Percentiles rank a stretch among this genome's conserved stretches.
Evolutionary conservation across 1,139 yeast genomes (phyloP).

Genomic region (Candida tetrigidarum): DNA sequence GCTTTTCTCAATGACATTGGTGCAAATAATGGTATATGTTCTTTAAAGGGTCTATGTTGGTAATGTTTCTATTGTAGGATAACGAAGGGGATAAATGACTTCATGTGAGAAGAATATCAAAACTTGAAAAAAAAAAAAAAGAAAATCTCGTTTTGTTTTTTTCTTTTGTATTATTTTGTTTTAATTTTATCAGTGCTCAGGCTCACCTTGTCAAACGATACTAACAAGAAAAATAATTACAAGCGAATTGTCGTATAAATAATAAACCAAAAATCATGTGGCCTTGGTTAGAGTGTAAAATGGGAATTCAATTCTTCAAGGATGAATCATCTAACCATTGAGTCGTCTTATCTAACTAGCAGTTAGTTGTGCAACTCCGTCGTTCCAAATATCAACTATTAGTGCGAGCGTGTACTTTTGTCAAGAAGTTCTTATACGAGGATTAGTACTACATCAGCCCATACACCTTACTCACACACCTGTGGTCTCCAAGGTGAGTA

Average conservation of each 20-base stretch:
- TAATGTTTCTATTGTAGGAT: background rate
- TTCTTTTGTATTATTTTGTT: background rate
- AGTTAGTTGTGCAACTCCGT: too few relatives aligned
- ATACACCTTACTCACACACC: too few relatives aligned
- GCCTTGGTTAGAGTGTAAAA: too few relatives aligned
- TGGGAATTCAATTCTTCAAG: too few relatives aligned
- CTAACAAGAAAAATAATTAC: background rate
- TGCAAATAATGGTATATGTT: background rate
- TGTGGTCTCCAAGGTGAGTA: too few relatives aligned
- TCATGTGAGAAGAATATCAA: background rate
- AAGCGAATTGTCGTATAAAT: background rate
- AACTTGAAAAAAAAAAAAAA: background rate
- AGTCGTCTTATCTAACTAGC: too few relatives aligned
- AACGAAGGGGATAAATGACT: background rate
- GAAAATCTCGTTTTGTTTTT: background rate
- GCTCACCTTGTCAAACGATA: background rate
- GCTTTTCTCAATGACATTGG: constrained; percentile 4
- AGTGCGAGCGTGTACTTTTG: background rate
- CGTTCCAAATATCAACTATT: too few relatives aligned
- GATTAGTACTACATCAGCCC: too few relatives aligned
- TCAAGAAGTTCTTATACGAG: background rate
- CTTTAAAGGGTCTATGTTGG: background rate
- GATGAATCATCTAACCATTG: too few relatives aligned
- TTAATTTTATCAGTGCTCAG: background rate
- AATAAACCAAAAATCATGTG: too few relatives aligned